Evolutionary conservation across 179 eudicot species (phyloP), one percentile per base, ranked within the genome.

Genomic region (Actinidia polygama): DNA sequence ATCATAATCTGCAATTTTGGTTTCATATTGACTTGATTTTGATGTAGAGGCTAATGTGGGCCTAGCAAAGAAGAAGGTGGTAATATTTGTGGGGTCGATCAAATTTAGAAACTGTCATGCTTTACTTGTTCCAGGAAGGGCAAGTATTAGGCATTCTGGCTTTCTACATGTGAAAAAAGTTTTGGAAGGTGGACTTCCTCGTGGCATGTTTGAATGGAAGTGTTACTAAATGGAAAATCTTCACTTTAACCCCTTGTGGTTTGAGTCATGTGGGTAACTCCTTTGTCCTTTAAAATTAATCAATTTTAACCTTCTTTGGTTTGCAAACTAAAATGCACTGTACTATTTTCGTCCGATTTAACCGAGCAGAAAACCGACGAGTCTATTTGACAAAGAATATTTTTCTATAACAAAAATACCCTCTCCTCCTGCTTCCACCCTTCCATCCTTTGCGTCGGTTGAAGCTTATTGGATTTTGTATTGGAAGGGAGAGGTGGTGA

Each of bases 141-240:
- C 71, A 12, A 24, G 19, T 26, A 7, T 21, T 11, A 36, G 36
- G 36, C 36, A 30, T 30, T 30, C 36, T 30, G 36, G 83, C 69
- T 14, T 36, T 61, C 63, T 46, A 1, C 71, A 70, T 58, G 85
- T 83, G 85, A 83, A 18, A 40, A 46, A 77, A 47, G 77, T 23
- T 46, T 69, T 66, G 24, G 36, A 57, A 44, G 70, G 55, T 67
- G 81, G 23, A 57, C 10, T 77, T 83, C 9, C 69, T 69, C 81
- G 54, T 83, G 81, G 30, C 3, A 23, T 73, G 30, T 44, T 0
- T 1, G 63, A 75, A 44, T 44, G 5, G 7, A 15, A 36, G 26
- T 63, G 40, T 24, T 3, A 67, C 9, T 11, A 12, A 30, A 30
- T 30, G 36, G 36, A 30, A 30, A 30, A 30, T 30, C 36, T 30